Evolutionary conservation across 2,329 filamentous ascomycete genomes (phyloP).

Genomic region (Tolypocladium sp.): DNA sequence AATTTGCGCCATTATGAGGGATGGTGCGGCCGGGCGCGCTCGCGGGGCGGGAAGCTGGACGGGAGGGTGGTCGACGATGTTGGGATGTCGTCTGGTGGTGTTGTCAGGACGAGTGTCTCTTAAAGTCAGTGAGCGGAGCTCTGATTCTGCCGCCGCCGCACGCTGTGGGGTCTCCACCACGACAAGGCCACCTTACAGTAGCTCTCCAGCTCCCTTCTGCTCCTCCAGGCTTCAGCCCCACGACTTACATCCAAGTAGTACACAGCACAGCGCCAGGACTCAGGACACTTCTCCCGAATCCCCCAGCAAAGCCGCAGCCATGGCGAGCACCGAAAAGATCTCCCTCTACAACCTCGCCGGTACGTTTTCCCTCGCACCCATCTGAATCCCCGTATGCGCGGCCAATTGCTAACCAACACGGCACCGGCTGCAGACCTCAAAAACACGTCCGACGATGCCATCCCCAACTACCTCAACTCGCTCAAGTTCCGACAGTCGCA

Average conservation of each 20-base stretch:
- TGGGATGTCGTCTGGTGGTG: background rate
- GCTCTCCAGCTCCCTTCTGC: background rate
- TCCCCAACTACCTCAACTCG: slow-evolving; percentile 85
- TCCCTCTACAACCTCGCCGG: slow-evolving; percentile 60
- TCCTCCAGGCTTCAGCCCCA: background rate
- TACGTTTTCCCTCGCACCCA: slow-evolving; percentile 19
- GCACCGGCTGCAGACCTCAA: slow-evolving; percentile 64
- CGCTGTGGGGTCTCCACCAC: background rate
- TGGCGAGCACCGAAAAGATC: slow-evolving; percentile 43
- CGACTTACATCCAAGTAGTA: background rate
- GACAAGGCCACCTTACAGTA: slow-evolving; percentile 1
- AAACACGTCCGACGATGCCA: slow-evolving; percentile 90
- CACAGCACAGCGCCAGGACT: background rate
- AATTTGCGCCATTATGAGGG: slow-evolving; percentile 63
- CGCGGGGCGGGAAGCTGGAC: background rate
- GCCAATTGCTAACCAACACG: background rate
- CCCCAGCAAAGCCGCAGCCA: slow-evolving; percentile 7
- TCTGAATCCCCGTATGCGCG: background rate
- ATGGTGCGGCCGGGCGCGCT: slow-evolving; percentile 4
- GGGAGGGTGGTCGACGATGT: background rate
- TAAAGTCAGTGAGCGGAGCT: slow-evolving; percentile 5
- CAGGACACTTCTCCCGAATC: background rate
- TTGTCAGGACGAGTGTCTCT: background rate
- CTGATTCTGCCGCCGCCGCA: slow-evolving; percentile 10
- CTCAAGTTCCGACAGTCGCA: slow-evolving; percentile 80